These are phyloP conservation scores for Phytophthora multivora DNA, from an alignment of 352 stramenopile genomes.

Conservation along the genomic window DNA sequence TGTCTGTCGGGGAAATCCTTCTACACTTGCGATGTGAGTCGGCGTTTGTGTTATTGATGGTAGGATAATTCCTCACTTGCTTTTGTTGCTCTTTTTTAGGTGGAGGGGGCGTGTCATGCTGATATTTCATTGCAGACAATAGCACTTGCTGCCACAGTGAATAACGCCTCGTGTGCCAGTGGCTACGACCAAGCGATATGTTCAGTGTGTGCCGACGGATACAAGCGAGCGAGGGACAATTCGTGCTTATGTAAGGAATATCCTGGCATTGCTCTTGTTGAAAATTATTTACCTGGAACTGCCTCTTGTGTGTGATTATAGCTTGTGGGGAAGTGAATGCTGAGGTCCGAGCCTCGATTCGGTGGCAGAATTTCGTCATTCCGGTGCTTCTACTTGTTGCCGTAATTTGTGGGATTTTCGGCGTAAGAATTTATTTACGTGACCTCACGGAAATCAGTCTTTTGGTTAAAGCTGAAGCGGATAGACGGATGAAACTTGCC, in stretches of 20 bases:
- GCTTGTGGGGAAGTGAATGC: constrained; percentile 60
- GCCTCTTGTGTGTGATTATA: constrained; percentile 12
- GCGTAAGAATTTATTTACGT: constrained; percentile 55
- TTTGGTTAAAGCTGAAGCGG: constrained; percentile 63
- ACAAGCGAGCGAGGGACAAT: constrained; percentile 61
- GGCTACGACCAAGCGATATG: constrained; percentile 72
- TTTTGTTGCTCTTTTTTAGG: constrained; percentile 20
- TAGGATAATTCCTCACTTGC: background rate
- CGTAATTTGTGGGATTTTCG: constrained; percentile 35
- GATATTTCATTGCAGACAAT: constrained; percentile 52
- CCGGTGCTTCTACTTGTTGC: constrained; percentile 53
- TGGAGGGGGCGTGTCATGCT: constrained; percentile 50
- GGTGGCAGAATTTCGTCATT: constrained; percentile 80
- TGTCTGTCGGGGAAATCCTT: constrained; percentile 61
- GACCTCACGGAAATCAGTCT: constrained; percentile 67
- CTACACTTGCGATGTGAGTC: constrained; percentile 68
- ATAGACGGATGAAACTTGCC: constrained; percentile 50
- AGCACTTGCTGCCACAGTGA: constrained; percentile 12
- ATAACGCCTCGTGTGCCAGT: constrained; percentile 40
- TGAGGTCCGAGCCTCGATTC: constrained; percentile 51
- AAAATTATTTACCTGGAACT: background rate
- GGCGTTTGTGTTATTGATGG: background rate
- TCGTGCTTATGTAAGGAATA: constrained; percentile 58
- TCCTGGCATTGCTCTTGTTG: background rate
- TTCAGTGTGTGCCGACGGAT: constrained; percentile 61